Conservation (phyloP, 2,329 filamentous ascomycete genomes). For the Cladosporium sphaerospermum region DNA sequence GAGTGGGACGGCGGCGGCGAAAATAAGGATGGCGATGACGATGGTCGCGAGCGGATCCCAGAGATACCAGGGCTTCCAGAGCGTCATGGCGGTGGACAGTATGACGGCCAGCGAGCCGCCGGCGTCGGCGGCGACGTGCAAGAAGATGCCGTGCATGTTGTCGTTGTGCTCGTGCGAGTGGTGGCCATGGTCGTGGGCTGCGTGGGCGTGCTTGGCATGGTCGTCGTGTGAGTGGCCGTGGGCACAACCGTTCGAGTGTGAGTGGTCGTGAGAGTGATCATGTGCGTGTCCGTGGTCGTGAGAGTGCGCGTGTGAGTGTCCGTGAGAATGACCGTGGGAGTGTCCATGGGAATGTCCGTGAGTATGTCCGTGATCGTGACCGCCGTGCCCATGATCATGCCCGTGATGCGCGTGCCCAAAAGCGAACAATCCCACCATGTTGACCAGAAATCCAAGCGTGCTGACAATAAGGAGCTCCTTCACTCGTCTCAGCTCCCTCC, state of each 20-base stretch:
- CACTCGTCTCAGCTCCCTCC: slow-evolving; percentile 74
- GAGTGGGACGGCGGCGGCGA: slow-evolving; percentile 82
- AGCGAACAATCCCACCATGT: slow-evolving; percentile 83
- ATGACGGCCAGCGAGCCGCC: slow-evolving; percentile 93
- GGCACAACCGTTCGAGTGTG: slow-evolving; percentile 30
- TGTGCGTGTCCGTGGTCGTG: slow-evolving; percentile 17
- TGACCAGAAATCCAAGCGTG: slow-evolving; percentile 77
- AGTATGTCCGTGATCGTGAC: slow-evolving; percentile 53
- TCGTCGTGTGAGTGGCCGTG: slow-evolving; percentile 18
- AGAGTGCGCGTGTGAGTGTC: slow-evolving; percentile 18
- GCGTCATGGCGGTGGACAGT: slow-evolving; percentile 78
- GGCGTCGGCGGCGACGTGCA: slow-evolving; percentile 91
- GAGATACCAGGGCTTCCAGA: slow-evolving; percentile 81
- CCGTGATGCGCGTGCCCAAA: slow-evolving; percentile 57
- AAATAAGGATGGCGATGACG: slow-evolving; percentile 87
- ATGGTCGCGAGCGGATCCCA: slow-evolving; percentile 95
- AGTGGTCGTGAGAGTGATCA: slow-evolving; percentile 30
- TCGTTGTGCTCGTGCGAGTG: slow-evolving; percentile 63
- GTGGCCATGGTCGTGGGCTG: slow-evolving; percentile 15
- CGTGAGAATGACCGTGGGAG: slow-evolving; percentile 30
- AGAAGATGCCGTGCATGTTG: slow-evolving; percentile 96
- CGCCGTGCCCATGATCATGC: slow-evolving; percentile 44
- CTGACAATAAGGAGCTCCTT: slow-evolving; percentile 86
- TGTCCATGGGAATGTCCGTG: slow-evolving; percentile 34
- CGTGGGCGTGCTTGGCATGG: slow-evolving; percentile 15